Base-by-base conservation (phyloP, 352 stramenopile genomes). In the Aphanomyces euteiches region DNA sequence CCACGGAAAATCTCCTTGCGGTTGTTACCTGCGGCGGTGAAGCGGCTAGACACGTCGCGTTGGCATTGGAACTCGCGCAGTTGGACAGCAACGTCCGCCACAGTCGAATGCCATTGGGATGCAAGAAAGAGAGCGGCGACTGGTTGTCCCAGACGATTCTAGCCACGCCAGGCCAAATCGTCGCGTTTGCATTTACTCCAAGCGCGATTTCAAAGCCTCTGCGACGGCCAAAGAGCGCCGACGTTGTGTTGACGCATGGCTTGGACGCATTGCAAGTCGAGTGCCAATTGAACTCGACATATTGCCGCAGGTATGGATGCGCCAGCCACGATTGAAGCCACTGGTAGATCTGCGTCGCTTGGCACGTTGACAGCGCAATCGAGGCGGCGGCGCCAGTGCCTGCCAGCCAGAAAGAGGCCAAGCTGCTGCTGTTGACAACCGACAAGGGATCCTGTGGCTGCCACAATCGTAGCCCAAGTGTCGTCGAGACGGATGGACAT, bases 121-220 rank as follows among this genome's bases (percentile, higher is more conserved):
- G 48, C n/a, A 70, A 61, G 47, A 70, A 70, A 19, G 64, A 70
- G 13, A 70, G 54, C 7, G 64, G 48, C 10, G 64, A 70, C 10
- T 60, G 13, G 0, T n/a, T 17, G 40, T 70, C 64, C 64, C 64
- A 70, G 19, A 70, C 64, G 3, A 70, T 13, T 17, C 36, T 15
- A 2, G 64, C 64, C 8, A 70, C 28, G 1, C 4, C 0, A 5
- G 19, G 19, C 17, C 53, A 43, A 34, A 37, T 47, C 3, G 63
- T 19, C 2, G 48, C 5, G 7, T 54, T 70, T 15, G 39, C 47
- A 28, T 21, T 37, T 0, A 50, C 10, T 15, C 15, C 43, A 5
- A 70, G 50, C 15, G 19, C 17, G 15, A 70, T 19, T 54, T 70
- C 64, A 63, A 70, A 70, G 4, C 64, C 64, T 10, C 54, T 47